A percentile compares a stretch with the other conserved stretches of the same genome.
Evolutionary conservation across 1,284 basidiomycete species (phyloP).

Genomic region (Peniophora sp.): DNA sequence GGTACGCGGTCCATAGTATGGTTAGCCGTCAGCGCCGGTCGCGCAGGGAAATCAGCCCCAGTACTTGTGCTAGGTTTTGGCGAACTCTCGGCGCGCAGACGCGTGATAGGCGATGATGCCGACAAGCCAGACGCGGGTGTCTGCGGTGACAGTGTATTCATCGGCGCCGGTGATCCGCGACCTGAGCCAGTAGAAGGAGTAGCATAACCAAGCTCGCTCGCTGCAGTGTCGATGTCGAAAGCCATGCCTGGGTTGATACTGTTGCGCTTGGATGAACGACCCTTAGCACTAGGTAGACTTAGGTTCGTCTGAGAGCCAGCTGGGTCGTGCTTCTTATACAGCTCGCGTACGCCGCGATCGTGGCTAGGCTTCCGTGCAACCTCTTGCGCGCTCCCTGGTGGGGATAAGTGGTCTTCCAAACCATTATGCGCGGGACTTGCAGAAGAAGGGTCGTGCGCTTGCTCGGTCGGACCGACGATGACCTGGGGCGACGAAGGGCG

Average conservation of each 20-base stretch:
- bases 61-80: neutral
- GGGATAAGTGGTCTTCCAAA: conserved; percentile 10
- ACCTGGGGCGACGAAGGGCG: conserved; percentile 7
- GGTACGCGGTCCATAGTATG: conserved; percentile 14
- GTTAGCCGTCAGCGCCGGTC: conserved; percentile 7
- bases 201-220: conserved; percentile 1
- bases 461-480: neutral
- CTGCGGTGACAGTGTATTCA: too few relatives aligned
- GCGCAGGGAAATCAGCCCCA: neutral
- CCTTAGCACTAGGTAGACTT: conserved; percentile 13
- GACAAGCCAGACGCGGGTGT: too few relatives aligned
- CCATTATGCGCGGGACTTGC: neutral
- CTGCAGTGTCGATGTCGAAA: conserved; percentile 8
- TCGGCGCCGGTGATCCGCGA: neutral
- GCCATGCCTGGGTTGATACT: conserved; percentile 12
- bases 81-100: conserved; percentile 5
- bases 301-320: conserved; percentile 14
- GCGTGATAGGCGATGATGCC: neutral
- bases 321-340: conserved; percentile 22
- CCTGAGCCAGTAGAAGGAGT: neutral
- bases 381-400: conserved; percentile 13
- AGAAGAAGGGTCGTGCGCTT: neutral
- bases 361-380: conserved; percentile 46
- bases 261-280: conserved; percentile 8
- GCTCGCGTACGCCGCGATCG: conserved; percentile 48